Evolutionary conservation across 352 stramenopile species (phyloP).

Genomic region (Globisporangium iwayamae): DNA sequence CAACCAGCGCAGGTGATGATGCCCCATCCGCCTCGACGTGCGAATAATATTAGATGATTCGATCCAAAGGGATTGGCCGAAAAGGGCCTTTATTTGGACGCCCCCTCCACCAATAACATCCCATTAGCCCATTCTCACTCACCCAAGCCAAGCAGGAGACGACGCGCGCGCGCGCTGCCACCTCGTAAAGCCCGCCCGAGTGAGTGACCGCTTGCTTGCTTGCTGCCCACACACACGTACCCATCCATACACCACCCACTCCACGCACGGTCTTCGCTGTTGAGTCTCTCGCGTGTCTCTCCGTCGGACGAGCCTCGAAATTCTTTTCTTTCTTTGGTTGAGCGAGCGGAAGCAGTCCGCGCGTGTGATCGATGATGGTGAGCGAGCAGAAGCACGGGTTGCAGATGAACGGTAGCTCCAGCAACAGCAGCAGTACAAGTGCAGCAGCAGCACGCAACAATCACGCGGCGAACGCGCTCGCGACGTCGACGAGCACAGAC

Average conservation of each 20-base stretch:
- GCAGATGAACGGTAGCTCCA: constrained; percentile 4
- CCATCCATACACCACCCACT: not conserved
- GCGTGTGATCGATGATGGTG: constrained; percentile 30
- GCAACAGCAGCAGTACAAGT: not conserved
- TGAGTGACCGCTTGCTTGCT: too few species aligned
- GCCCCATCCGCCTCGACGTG: not conserved
- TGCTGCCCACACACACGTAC: not conserved
- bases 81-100: constrained; percentile 16
- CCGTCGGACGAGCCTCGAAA: not conserved
- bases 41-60: constrained; percentile 2
- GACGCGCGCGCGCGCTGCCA: constrained; percentile 7
- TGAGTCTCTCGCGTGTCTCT: not conserved
- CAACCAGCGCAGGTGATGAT: not conserved
- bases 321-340: not conserved
- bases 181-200: not conserved
- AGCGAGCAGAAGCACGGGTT: constrained; percentile 29
- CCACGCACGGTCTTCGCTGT: not conserved
- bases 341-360: not conserved
- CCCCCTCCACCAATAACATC: constrained; percentile 35
- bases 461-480: constrained; percentile 9
- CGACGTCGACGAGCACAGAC: constrained; percentile 1
- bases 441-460: not conserved
- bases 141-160: constrained; percentile 7
- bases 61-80: constrained; percentile 25
- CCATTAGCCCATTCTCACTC: constrained; percentile 2